These are phyloP conservation scores for Cryptosporidium meleagridis DNA, from an alignment of 169 alveolate species.

Conservation along the genomic window DNA sequence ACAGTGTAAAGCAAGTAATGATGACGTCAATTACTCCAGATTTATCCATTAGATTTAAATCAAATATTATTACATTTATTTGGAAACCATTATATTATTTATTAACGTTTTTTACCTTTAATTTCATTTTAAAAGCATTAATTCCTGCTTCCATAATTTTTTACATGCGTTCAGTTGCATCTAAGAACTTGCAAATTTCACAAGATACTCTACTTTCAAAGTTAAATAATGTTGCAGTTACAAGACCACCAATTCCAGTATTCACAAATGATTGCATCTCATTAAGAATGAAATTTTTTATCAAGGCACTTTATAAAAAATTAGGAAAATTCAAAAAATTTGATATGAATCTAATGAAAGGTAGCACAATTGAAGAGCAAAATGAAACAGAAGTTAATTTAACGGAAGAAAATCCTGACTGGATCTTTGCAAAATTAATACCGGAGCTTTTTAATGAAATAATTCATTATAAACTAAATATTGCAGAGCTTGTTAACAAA, in stretches of 20 bases:
- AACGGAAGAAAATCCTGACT: constrained; percentile 33
- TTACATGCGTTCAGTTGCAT: constrained; percentile 68
- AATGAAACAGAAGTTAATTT: constrained; percentile 8
- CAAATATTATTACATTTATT: constrained; percentile 26
- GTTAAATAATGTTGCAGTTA: constrained; percentile 67
- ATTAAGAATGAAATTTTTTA: constrained; percentile 60
- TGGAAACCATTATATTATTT: constrained; percentile 46
- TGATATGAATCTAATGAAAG: constrained; percentile 6
- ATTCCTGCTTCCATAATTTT: constrained; percentile 65
- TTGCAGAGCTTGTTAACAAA: constrained; percentile 53
- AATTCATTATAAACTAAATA: constrained; percentile 55
- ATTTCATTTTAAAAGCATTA: constrained; percentile 63
- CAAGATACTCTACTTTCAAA: constrained; percentile 59
- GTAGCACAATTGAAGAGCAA: background rate
- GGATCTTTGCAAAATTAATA: constrained; percentile 71
- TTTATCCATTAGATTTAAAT: constrained; percentile 5
- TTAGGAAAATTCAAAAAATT: constrained; percentile 39
- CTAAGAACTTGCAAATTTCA: constrained; percentile 48
- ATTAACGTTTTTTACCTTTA: constrained; percentile 41
- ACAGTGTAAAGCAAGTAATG: constrained; percentile 36
- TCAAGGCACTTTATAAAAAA: constrained; percentile 58
- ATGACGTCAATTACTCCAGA: constrained; percentile 9
- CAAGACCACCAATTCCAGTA: constrained; percentile 63
- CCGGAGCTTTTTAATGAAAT: constrained; percentile 69
- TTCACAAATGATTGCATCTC: constrained; percentile 60